Evolutionary conservation across 163 green algal genomes (phyloP), one percentile per base, ranked within the genome.

Genomic region (Chlorella variabilis): DNA sequence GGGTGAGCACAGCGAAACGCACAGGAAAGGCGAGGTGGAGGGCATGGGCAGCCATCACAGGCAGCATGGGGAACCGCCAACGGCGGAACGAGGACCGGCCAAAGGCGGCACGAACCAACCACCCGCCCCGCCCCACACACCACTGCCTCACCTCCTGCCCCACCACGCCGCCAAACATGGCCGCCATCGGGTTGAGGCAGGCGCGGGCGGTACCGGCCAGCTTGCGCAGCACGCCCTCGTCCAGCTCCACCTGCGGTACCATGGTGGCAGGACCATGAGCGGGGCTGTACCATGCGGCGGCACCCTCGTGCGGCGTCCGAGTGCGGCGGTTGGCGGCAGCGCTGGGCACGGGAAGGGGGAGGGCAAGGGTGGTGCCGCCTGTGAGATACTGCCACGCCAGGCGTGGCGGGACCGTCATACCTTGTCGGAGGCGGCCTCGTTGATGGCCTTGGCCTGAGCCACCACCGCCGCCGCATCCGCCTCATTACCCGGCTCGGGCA

Each of bases 161-260:
- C 61, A 99, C 96, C 48, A 99, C 89, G 61, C 97, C 97, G 62
- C 97, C 97, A 86, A 99, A 95, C 89, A 98, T 95, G 36, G 97
- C 97, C 13, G 95, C 91, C 96, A 99, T 98, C 58, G 97, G 96
- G 81, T 88, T 97, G 39, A 99, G 83, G 73, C 97, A 88, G 1
- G 87, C 94, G 29, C 45, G 74, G 54, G 85, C 88, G 74, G 86
- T 88, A 42, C 82, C 87, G 6, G 94, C 91, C 48, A 99, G 87
- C 76, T 91, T 79, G 21, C 73, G 65, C 75, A 98, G 74, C 41
- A 98, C 74, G 6, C 70, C 75, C 48, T 93, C 91, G 51, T 95
- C 90, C 56, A 97, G 29, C 62, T 93, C 87, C 31, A 81, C 80
- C 71, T 91, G 69, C 23, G 49, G 31, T 63, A 63, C 54, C 18